These are phyloP conservation scores for Typha latifolia DNA, from an alignment of 176 grass and related monocot species.

Conservation along the genomic window DNA sequence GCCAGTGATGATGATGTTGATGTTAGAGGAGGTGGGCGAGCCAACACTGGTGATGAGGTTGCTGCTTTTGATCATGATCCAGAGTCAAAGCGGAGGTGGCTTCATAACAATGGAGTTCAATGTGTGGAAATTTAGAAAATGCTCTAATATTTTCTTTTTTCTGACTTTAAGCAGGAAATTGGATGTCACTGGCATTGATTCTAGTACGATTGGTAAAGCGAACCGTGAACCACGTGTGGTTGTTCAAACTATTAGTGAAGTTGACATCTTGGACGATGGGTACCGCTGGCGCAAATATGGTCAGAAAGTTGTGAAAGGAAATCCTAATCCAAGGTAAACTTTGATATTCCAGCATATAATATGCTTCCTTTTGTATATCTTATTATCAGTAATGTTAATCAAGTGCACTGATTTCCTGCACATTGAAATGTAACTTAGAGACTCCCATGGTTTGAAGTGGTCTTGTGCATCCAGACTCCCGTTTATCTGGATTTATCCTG, in stretches of 20 bases:
- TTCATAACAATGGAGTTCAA: neutral
- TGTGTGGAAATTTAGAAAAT: neutral
- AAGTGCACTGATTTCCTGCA: too few species aligned
- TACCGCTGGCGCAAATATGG: constrained; percentile 99
- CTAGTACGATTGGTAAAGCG: constrained; percentile 74
- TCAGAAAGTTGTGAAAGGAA: constrained; percentile 99
- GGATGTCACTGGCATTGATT: constrained; percentile 64
- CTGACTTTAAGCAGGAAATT: constrained; percentile 62
- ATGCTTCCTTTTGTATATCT: too few species aligned
- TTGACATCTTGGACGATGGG: constrained; percentile 99
- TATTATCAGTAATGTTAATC: too few species aligned
- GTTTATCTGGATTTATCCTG: neutral
- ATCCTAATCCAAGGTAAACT: constrained; percentile 83
- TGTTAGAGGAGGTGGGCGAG: constrained; percentile 58
- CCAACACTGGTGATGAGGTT: constrained; percentile 65
- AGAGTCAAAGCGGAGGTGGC: constrained; percentile 87
- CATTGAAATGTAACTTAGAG: too few species aligned
- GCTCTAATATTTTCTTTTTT: constrained; percentile 9
- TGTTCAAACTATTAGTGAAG: constrained; percentile 99
- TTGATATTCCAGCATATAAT: neutral
- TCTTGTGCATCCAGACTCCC: neutral
- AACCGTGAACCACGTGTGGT: constrained; percentile 96
- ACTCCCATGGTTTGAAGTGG: too few species aligned
- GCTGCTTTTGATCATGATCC: constrained; percentile 58
- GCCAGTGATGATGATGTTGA: constrained; percentile 67